A percentile compares a stretch with the other conserved stretches of the same genome.
Evolutionary conservation across 1,284 basidiomycete species (phyloP).

Genomic region (Polyporus tsugae): DNA sequence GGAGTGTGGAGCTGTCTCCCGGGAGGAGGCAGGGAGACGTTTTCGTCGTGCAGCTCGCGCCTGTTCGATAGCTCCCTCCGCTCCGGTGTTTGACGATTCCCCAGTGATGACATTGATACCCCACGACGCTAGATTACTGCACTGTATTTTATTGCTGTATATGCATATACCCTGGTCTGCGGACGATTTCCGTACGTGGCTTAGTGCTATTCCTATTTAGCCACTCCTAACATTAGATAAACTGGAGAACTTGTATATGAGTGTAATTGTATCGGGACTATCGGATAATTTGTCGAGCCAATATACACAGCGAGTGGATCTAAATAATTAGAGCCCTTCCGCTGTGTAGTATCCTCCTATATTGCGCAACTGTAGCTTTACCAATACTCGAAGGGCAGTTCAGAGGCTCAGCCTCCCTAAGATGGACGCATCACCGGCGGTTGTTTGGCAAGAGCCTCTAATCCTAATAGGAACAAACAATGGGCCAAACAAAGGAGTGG

Average conservation of each 20-base stretch:
- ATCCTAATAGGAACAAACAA: slow-evolving; percentile 17
- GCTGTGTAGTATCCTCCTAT: not conserved
- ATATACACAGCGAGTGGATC: not conserved
- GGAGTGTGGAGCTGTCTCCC: slow-evolving; percentile 16
- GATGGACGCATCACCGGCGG: not conserved
- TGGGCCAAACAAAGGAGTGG: slow-evolving; percentile 12
- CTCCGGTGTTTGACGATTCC: not conserved
- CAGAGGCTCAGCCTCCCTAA: not conserved
- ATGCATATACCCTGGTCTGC: not conserved
- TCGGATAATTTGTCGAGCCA: not conserved
- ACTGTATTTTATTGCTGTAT: not conserved
- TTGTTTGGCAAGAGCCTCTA: slow-evolving; percentile 15
- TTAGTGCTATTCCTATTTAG: not conserved
- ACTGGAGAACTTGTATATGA: not conserved
- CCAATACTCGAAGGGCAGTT: not conserved
- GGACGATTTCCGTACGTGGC: not conserved
- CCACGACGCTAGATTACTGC: not conserved
- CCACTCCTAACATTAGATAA: not conserved
- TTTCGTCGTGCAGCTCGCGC: slow-evolving; percentile 28
- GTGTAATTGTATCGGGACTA: not conserved
- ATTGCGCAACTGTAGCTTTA: not conserved
- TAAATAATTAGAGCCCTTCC: not conserved
- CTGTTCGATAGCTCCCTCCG: not conserved
- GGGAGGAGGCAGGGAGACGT: slow-evolving; percentile 21
- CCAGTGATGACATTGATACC: not conserved